phyloP scores from a whole-genome alignment of 192 early-diverging fungal genomes.

The Coemansia reversa region DNA sequence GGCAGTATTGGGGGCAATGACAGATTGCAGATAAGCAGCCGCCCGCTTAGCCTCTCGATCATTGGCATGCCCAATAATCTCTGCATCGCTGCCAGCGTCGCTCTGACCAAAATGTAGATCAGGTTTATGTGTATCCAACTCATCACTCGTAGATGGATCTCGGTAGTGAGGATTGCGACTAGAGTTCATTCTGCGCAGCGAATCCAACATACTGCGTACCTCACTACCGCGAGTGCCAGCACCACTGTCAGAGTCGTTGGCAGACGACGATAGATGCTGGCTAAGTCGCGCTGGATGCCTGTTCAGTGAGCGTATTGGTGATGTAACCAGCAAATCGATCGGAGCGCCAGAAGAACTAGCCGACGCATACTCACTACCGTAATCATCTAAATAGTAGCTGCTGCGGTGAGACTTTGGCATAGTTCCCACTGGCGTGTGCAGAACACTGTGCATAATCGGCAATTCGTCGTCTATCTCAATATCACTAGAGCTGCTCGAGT shows the following conservation, averaged over 20 bases:
- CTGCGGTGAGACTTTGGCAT: conserved; percentile 15
- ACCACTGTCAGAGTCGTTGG: conserved; percentile 26
- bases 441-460: conserved; percentile 3
- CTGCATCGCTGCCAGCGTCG: conserved; percentile 44
- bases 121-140: conserved; percentile 36
- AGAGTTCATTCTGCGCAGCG: conserved; percentile 19
- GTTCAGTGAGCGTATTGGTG: conserved; percentile 31
- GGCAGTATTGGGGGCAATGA: conserved; percentile 13
- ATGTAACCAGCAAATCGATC: conserved; percentile 37
- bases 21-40: conserved; percentile 25
- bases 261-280: conserved; percentile 15
- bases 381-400: conserved; percentile 14
- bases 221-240: not conserved
- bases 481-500: conserved; percentile 28
- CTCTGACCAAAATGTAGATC: conserved; percentile 52
- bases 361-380: conserved; percentile 6
- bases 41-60: conserved; percentile 23
- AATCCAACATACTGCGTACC: conserved; percentile 25
- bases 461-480: conserved; percentile 20
- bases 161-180: conserved; percentile 21
- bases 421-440: conserved; percentile 15
- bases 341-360: conserved; percentile 20
- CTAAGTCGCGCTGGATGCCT: conserved; percentile 8
- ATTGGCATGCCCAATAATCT: conserved; percentile 12
- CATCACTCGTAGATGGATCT: conserved; percentile 45